Conservation (phyloP, 495 filamentous ascomycete species). For the Neurospora sublineolata region DNA sequence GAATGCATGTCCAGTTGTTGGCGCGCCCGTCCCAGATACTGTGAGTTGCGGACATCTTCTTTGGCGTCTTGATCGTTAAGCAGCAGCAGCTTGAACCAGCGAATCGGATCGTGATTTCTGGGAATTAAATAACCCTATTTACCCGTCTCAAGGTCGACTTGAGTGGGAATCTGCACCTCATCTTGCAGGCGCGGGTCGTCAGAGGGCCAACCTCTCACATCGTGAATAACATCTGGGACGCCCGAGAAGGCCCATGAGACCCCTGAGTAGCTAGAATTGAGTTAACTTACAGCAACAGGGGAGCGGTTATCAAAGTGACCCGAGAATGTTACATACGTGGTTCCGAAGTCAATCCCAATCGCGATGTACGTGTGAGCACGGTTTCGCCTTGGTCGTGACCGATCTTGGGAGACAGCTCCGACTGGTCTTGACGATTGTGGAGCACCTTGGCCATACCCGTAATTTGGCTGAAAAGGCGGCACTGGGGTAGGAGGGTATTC, state of each 20-base stretch:
- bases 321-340: constrained; percentile 6
- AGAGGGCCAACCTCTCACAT: constrained; percentile 14
- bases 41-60: constrained; percentile 3
- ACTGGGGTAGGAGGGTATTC: neutral
- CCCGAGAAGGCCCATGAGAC: constrained; percentile 14
- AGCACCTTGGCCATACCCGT: neutral
- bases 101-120: constrained; percentile 9
- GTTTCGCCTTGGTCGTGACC: neutral
- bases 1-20: neutral
- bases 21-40: constrained; percentile 5
- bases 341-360: constrained; percentile 21
- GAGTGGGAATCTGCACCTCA: constrained; percentile 15
- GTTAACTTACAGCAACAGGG: neutral
- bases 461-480: neutral
- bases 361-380: constrained; percentile 4
- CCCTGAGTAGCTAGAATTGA: constrained; percentile 11
- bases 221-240: constrained; percentile 12
- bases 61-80: constrained; percentile 11
- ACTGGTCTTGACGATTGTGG: neutral
- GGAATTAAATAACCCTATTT: constrained; percentile 18
- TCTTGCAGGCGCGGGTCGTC: constrained; percentile 1
- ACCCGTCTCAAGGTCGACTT: constrained; percentile 8
- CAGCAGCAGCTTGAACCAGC: constrained; percentile 22
- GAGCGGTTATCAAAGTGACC: neutral
- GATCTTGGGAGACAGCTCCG: neutral